Evolutionary conservation across 192 early-diverging fungal species (phyloP), one percentile per base, ranked within the genome.

Genomic region (Coemansia reversa): DNA sequence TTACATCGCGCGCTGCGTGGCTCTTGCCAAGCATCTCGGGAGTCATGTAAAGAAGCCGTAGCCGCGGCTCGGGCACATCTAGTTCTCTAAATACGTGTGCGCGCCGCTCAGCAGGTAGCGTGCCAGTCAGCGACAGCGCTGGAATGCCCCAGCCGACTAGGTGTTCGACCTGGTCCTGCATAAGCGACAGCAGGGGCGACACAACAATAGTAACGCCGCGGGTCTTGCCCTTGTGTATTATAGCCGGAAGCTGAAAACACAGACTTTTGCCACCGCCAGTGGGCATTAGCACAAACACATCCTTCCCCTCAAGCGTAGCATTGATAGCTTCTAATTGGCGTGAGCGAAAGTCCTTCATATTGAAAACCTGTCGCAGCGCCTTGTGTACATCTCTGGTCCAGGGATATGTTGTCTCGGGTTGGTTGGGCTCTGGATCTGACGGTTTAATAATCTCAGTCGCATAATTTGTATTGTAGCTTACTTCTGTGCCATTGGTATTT

Each of bases 281-380:
- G 0, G 96, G 96, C 96, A 98, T 98, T n/a, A 98, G 82, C 30
- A 98, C 91, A 79, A 98, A 93, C 7, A 88, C 87, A 62, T 98
- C 96, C 50, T 87, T 79, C 6, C 92, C 94, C 14, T 76, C 63
- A 6, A 97, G 65, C 0, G 93, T 90, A 1, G 92, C 87, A 68
- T 97, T 93, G 67, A 98, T 94, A 1, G 91, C 93, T 25, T 91
- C 91, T 9, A 91, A 68, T 70, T 98, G 96, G 60, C 95, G 91
- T 14, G 83, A 76, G 19, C 94, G 86, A 63, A 98, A 98, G 1
- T 83, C 81, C 22, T 82, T 62, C 42, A 97, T 83, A 20, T 84
- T 81, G 63, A 97, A 97, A 2, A 85, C 79, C 9, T 86, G 69
- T 0, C 67, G 76, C 23, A 96, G 72, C 8, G 88, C 90, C 48